phyloP scores from a whole-genome alignment of 306 rosid genomes.

The Begonia peltatifolia region DNA sequence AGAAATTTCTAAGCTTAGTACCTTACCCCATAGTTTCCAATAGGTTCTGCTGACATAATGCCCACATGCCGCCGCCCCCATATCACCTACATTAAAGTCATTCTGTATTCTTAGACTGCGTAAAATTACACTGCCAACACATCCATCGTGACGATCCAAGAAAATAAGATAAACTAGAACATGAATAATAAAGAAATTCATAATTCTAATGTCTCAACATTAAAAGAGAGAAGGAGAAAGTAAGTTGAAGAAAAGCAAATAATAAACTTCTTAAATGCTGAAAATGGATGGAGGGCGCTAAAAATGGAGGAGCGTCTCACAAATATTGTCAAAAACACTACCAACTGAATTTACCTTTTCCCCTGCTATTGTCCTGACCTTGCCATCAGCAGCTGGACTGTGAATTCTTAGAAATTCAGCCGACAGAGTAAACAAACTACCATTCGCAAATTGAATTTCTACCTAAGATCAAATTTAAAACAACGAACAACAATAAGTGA shows the following conservation, averaged over 20 bases:
- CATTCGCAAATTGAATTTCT: slow-evolving; percentile 49
- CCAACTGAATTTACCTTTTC: slow-evolving; percentile 46
- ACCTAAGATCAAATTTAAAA: slow-evolving; percentile 30
- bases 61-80: slow-evolving; percentile 63
- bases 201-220: too few species aligned
- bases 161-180: too few species aligned
- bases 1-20: slow-evolving; percentile 8
- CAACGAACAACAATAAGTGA: not conserved
- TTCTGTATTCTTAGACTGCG: not conserved
- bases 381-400: slow-evolving; percentile 85
- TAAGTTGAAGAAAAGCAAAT: too few species aligned
- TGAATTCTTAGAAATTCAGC: slow-evolving; percentile 73
- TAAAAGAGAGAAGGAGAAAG: too few species aligned
- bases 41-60: slow-evolving; percentile 76
- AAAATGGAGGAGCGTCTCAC: not conserved
- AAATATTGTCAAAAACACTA: not conserved
- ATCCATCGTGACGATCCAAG: too few species aligned
- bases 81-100: slow-evolving; percentile 36
- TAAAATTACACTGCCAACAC: too few species aligned
- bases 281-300: not conserved
- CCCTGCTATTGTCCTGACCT: slow-evolving; percentile 62
- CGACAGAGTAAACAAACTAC: slow-evolving; percentile 46
- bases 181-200: too few species aligned
- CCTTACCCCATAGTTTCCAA: slow-evolving; percentile 94
- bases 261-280: too few species aligned